Evolutionary conservation across 805 yeast genomes (phyloP), one percentile per base, ranked within the genome.

Genomic region (Zygotorulaspora chibaensis): DNA sequence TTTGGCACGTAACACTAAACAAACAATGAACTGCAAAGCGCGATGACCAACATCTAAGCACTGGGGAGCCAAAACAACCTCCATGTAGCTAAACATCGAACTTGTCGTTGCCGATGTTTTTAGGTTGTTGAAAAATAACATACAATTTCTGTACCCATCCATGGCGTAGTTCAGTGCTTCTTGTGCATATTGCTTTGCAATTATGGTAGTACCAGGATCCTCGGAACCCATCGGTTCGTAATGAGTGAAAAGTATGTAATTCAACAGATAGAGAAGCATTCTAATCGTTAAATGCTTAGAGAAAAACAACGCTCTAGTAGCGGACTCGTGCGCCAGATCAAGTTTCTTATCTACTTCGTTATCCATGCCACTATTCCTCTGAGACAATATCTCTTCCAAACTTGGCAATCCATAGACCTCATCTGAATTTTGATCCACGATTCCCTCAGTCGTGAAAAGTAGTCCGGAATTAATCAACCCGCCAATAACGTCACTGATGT

Each of bases 21-120:
- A 77, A n/a, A 79, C 77, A 62, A 79, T 67, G 53, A 79, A 78
- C 52, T 78, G 81, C 55, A 76, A 70, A 4, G 82, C 74, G 51
- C 83, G 67, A 52, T 78, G 81, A 47, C 80, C 80, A 31, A 75
- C 66, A 41, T 77, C 71, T 56, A 79, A 57, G 56, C 79, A 65
- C 50, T 68, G 70, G 10, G 82, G 83, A 18, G 75, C 68, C 11
- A 76, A 50, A 7, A 76, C 59, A 45, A 78, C 65, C 50, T 77
- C 80, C 61, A 64, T 63, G 38, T 65, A 62, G 43, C 63, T 65
- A 45, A 66, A 66, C 49, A 65, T 61, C 8, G 65, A 60, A 8
- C 57, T 54, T 5, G 75, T 67, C 20, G 73, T 72, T 20, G 71
- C 67, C 1, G 53, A 44, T 9, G 53, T 50, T 35, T 56, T 61